These are phyloP conservation scores for Lepidium didymum DNA, from an alignment of 345 rosid species.

Conservation along the genomic window DNA sequence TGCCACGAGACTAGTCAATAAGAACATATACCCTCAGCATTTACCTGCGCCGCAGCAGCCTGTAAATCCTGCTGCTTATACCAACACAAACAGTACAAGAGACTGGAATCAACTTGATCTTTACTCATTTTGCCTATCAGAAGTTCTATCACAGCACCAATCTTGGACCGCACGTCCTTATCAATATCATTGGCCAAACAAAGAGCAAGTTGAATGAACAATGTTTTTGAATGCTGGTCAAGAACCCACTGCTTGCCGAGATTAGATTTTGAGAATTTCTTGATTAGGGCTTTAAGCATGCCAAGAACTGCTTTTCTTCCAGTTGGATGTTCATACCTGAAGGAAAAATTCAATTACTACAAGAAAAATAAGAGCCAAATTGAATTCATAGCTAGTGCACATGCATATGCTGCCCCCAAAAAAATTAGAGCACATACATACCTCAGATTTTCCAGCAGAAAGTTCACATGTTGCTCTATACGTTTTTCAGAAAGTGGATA, in stretches of 20 bases:
- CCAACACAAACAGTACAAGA: slow-evolving; percentile 55
- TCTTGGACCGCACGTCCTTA: slow-evolving; percentile 49
- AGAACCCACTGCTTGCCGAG: slow-evolving; percentile 32
- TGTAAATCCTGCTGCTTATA: slow-evolving; percentile 50
- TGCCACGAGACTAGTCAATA: neutral
- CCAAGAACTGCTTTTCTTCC: slow-evolving; percentile 92
- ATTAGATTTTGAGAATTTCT: slow-evolving; percentile 40
- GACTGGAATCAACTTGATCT: slow-evolving; percentile 35
- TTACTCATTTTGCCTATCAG: slow-evolving; percentile 46
- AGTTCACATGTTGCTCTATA: slow-evolving; percentile 56
- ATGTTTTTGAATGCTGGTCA: slow-evolving; percentile 45
- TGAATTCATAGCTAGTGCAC: neutral
- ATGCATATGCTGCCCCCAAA: slow-evolving; percentile 15
- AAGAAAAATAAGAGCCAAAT: neutral
- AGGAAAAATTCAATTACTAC: slow-evolving; percentile 1
- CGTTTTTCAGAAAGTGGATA: slow-evolving; percentile 61
- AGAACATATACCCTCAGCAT: slow-evolving; percentile 12
- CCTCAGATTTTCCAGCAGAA: slow-evolving; percentile 63
- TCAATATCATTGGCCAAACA: slow-evolving; percentile 60
- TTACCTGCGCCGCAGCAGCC: slow-evolving; percentile 85
- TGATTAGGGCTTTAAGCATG: slow-evolving; percentile 65
- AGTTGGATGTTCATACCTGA: slow-evolving; percentile 73
- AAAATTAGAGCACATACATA: slow-evolving; percentile 20
- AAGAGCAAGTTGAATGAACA: slow-evolving; percentile 50
- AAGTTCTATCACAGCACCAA: slow-evolving; percentile 50